Conservation (phyloP, 2,329 filamentous ascomycete species). For the Fusarium compactum region DNA sequence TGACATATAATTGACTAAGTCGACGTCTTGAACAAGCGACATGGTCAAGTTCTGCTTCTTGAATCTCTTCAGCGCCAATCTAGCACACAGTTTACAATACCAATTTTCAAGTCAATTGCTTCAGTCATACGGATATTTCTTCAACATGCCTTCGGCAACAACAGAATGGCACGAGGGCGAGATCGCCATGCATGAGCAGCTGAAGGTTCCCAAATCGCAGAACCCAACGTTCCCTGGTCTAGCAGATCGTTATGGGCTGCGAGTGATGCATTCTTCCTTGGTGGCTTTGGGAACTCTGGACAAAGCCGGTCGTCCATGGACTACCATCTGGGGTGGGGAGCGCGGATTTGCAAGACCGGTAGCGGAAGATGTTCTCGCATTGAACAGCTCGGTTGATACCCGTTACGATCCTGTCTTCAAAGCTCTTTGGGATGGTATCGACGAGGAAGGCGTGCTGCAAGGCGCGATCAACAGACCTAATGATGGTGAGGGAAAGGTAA, state of each 20-base stretch:
- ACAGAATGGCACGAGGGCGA: conserved; percentile 74
- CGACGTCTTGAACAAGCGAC: neutral
- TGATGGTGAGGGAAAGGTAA: conserved; percentile 56
- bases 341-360: conserved; percentile 74
- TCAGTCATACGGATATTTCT: conserved; percentile 10
- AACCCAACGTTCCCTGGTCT: conserved; percentile 78
- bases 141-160: conserved; percentile 47
- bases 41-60: conserved; percentile 12
- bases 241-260: conserved; percentile 68
- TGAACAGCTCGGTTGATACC: conserved; percentile 71
- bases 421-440: conserved; percentile 66
- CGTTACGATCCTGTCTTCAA: conserved; percentile 77
- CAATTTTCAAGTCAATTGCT: conserved; percentile 9
- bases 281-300: conserved; percentile 82
- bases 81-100: conserved; percentile 16
- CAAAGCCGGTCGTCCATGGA: conserved; percentile 75
- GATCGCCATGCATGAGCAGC: conserved; percentile 70
- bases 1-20: conserved; percentile 26
- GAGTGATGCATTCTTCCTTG: conserved; percentile 73
- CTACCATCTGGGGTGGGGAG: conserved; percentile 81
- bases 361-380: conserved; percentile 71
- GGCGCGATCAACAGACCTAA: conserved; percentile 52
- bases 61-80: conserved; percentile 1
- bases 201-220: conserved; percentile 66
- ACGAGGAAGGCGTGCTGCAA: conserved; percentile 54